Conservation (phyloP, 116 monocot species). For the Posidonia oceanica region DNA sequence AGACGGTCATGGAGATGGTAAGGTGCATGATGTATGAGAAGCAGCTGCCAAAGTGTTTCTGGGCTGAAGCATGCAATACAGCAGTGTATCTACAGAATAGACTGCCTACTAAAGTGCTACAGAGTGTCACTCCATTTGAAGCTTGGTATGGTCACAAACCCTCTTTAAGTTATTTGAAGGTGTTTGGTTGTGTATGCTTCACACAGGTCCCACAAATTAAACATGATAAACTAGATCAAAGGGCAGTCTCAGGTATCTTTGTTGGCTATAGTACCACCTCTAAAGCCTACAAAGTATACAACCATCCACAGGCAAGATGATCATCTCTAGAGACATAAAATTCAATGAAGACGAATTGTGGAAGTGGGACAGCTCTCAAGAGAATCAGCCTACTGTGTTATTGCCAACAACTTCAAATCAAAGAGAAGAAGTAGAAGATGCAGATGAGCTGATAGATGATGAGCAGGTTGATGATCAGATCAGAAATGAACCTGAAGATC, state of each 20-base stretch:
- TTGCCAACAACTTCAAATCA: too few relatives aligned
- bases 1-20: too few relatives aligned
- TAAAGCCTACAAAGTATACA: not conserved
- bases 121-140: not conserved
- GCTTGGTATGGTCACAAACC: conserved; percentile 4
- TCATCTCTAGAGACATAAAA: not conserved
- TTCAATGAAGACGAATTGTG: too few relatives aligned
- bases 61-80: not conserved
- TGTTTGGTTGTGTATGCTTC: conserved; percentile 7
- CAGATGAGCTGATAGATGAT: too few relatives aligned
- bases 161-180: not conserved
- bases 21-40: conserved; percentile 11
- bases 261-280: not conserved
- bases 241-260: conserved; percentile 2
- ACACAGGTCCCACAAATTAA: not conserved
- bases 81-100: conserved; percentile 2
- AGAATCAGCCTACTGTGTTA: too few relatives aligned
- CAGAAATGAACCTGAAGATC: too few relatives aligned
- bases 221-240: not conserved
- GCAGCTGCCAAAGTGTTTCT: conserved; percentile 4
- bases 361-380: too few relatives aligned
- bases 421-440: too few relatives aligned
- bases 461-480: too few relatives aligned
- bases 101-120: not conserved
- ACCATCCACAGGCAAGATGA: conserved; percentile 3